Evolutionary conservation across 371 early-diverging fungal species (phyloP).

Genomic region (Lichtheimia hyalospora): DNA sequence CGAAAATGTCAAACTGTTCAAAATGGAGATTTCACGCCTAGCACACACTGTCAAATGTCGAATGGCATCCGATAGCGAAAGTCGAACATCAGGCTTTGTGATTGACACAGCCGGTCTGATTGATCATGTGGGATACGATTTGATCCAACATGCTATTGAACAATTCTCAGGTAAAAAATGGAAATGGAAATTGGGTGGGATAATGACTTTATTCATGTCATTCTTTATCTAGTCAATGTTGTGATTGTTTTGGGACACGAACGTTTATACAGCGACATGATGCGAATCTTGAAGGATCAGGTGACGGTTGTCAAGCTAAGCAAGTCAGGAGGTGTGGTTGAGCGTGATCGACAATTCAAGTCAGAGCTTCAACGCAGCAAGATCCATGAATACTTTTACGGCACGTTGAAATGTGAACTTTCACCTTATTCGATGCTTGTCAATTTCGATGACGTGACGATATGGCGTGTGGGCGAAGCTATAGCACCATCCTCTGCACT

Average conservation of each 20-base stretch:
- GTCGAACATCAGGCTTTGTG: constrained; percentile 64
- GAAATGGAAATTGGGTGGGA: background rate
- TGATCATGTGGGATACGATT: constrained; percentile 64
- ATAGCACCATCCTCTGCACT: constrained; percentile 91
- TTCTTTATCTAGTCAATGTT: constrained; percentile 58
- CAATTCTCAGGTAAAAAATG: constrained; percentile 60
- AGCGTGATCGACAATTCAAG: constrained; percentile 74
- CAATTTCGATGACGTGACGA: constrained; percentile 71
- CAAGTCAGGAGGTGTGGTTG: constrained; percentile 95
- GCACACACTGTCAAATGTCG: constrained; percentile 68
- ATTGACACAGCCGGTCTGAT: constrained; percentile 69
- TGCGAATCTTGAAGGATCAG: constrained; percentile 49
- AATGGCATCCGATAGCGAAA: constrained; percentile 63
- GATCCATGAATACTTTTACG: constrained; percentile 95
- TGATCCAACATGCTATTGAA: constrained; percentile 66
- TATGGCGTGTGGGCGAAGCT: constrained; percentile 86
- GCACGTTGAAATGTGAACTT: constrained; percentile 71
- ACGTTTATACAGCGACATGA: constrained; percentile 85
- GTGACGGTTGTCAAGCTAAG: constrained; percentile 80
- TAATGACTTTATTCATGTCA: background rate
- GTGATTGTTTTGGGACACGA: constrained; percentile 94
- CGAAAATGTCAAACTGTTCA: constrained; percentile 81
- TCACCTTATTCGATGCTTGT: constrained; percentile 85
- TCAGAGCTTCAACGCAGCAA: constrained; percentile 69
- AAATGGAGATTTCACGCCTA: constrained; percentile 58